A percentile compares a stretch with the other conserved stretches of the same genome.
phyloP scores from a whole-genome alignment of 768 basidiomycete genomes.

The Ramaria sp. region DNA sequence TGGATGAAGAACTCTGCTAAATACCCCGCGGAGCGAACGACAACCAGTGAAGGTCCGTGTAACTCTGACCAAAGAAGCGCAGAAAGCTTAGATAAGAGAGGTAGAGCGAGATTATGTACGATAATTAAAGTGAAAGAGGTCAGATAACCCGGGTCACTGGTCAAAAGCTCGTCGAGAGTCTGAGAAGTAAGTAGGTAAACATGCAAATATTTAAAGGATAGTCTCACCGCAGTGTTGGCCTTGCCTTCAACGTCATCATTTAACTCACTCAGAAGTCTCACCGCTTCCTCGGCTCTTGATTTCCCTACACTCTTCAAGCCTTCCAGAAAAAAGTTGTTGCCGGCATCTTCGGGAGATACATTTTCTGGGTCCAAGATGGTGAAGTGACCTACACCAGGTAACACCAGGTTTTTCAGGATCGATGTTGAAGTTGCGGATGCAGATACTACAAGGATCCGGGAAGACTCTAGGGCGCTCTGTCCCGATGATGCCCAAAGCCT shows the following conservation, averaged over 20 bases:
- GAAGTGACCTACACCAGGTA: slow-evolving; percentile 94
- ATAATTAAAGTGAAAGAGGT: slow-evolving; percentile 70
- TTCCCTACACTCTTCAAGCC: slow-evolving; percentile 68
- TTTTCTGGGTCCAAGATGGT: slow-evolving; percentile 67
- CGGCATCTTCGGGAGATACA: slow-evolving; percentile 68
- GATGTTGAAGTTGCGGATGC: slow-evolving; percentile 78
- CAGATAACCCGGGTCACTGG: slow-evolving; percentile 41
- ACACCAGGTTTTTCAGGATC: slow-evolving; percentile 90
- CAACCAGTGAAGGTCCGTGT: slow-evolving; percentile 57
- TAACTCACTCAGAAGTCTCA: slow-evolving; percentile 67
- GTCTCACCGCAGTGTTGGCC: slow-evolving; percentile 40
- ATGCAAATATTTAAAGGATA: background rate
- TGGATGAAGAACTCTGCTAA: slow-evolving; percentile 83
- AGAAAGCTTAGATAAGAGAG: slow-evolving; percentile 47
- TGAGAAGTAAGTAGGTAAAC: slow-evolving; percentile 10
- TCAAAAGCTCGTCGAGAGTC: slow-evolving; percentile 48
- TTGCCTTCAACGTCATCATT: slow-evolving; percentile 77
- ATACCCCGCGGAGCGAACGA: slow-evolving; percentile 82
- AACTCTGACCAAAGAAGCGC: slow-evolving; percentile 55
- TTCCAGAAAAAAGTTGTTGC: slow-evolving; percentile 94
- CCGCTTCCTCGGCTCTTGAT: slow-evolving; percentile 69
- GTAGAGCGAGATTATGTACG: slow-evolving; percentile 64
- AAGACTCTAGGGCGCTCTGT: slow-evolving; percentile 77
- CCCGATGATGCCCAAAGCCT: slow-evolving; percentile 93
- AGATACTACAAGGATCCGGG: slow-evolving; percentile 73